A percentile compares a stretch with the other conserved stretches of the same genome.
phyloP scores from a whole-genome alignment of 2,329 filamentous ascomycete genomes.

The Exophiala alcalophila region DNA sequence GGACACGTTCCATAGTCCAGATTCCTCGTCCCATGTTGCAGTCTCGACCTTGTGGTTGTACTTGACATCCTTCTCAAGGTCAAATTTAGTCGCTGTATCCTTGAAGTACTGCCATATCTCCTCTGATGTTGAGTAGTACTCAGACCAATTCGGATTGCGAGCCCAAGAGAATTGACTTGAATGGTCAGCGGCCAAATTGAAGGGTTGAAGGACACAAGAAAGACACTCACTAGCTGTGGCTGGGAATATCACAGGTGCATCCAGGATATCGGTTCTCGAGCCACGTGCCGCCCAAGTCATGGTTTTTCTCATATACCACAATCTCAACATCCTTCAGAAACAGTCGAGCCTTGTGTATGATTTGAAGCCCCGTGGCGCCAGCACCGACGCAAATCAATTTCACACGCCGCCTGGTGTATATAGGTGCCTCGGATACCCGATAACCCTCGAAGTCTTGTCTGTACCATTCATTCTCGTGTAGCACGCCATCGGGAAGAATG shows the following conservation, averaged over 20 bases:
- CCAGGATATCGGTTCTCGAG: conserved; percentile 28
- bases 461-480: conserved; percentile 7
- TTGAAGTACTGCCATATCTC: conserved; percentile 34
- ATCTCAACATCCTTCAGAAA: conserved; percentile 22
- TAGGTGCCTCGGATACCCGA: background rate
- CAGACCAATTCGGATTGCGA: conserved; percentile 26
- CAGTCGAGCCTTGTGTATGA: conserved; percentile 54
- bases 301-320: conserved; percentile 32
- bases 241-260: conserved; percentile 11
- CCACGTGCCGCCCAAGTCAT: conserved; percentile 34
- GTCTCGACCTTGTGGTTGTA: background rate
- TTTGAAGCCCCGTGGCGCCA: conserved; percentile 56
- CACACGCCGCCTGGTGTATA: conserved; percentile 37
- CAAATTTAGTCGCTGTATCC: conserved; percentile 25
- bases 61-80: conserved; percentile 8
- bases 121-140: conserved; percentile 25
- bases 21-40: conserved; percentile 7
- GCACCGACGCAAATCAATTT: conserved; percentile 48
- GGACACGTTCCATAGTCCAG: conserved; percentile 18
- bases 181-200: too few relatives aligned
- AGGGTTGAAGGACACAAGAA: too few relatives aligned
- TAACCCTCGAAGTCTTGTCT: conserved; percentile 1
- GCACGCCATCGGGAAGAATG: background rate
- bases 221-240: too few relatives aligned
- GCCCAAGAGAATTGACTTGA: conserved; percentile 8